Evolutionary conservation across 2,329 filamentous ascomycete genomes (phyloP), one percentile per base, ranked within the genome.

Genomic region (Calonectria pseudoreteaudii): DNA sequence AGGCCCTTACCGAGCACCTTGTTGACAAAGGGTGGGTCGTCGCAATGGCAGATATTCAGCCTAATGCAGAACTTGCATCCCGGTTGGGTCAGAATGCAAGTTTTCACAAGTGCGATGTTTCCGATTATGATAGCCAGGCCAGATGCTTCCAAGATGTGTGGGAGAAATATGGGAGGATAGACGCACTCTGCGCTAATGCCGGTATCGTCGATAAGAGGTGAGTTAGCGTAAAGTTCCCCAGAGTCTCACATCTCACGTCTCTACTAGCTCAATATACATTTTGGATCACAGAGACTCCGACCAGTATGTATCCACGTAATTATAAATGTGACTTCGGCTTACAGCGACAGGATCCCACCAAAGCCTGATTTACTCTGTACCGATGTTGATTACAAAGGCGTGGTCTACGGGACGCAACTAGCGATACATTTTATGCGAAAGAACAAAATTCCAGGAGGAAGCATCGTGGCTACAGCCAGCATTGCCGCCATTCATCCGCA

Each of bases 391-490:
- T 87, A 86, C 80, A 90, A 90, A 78, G 87, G 86, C 4, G 84
- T 90, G 1, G 79, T 90, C 0, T 89, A 89, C 70, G 87, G 88
- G 5, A 86, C 85, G 1, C 84, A 86, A 69, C 81, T 90, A 11
- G 87, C 89, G 1, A 87, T 86, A 13, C 87, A 90, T 75, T 90
- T 89, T 78, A 90, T 90, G 88, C 83, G 88, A 16, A 85, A 88
- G 71, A 90, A 89, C 70, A 76, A 80, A 3, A 79, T 78, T 0
- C 84, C 84, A 0, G 86, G 86, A 2, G 87, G 87, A 1, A 84
- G 82, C 69, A 87, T 89, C 67, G 80, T 88, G 14, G 83, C 84
- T 2, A 89, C 87, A 0, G 83, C 83, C 2, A 87, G 85, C 72
- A 84, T 86, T 71, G 84, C 85, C 2, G 86, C 82, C 1, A 74